phyloP scores from a whole-genome alignment of 129 eudicot species.

The Helianthus annuus region HanXRQr2.0-SUNRISE NC_035442.2:174547033-174547532 shows the following conservation, averaged over 20 bases:
- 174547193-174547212: constrained; percentile 74
- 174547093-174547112: constrained; percentile 52
- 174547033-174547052: constrained; percentile 2
- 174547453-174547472: constrained; percentile 66
- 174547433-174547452: constrained; percentile 60
- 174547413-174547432: constrained; percentile 51
- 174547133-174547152: constrained; percentile 62
- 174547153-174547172: constrained; percentile 47
- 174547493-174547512: constrained; percentile 48
- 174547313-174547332: constrained; percentile 84
- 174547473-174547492: constrained; percentile 61
- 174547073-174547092: constrained; percentile 59
- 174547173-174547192: constrained; percentile 57
- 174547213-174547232: constrained; percentile 75
- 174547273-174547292: constrained; percentile 54
- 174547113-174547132: constrained; percentile 62
- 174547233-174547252: constrained; percentile 48
- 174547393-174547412: constrained; percentile 65
- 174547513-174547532: neutral
- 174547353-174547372: constrained; percentile 70
- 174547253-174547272: constrained; percentile 68
- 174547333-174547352: constrained; percentile 69
- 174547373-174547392: constrained; percentile 72
- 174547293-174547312: constrained; percentile 56
- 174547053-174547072: constrained; percentile 31